A percentile compares a stretch with the other conserved stretches of the same genome.
These are phyloP conservation scores for Tritrichomonas musculus DNA, from an alignment of 208 protist species.

Conservation along the genomic window DNA sequence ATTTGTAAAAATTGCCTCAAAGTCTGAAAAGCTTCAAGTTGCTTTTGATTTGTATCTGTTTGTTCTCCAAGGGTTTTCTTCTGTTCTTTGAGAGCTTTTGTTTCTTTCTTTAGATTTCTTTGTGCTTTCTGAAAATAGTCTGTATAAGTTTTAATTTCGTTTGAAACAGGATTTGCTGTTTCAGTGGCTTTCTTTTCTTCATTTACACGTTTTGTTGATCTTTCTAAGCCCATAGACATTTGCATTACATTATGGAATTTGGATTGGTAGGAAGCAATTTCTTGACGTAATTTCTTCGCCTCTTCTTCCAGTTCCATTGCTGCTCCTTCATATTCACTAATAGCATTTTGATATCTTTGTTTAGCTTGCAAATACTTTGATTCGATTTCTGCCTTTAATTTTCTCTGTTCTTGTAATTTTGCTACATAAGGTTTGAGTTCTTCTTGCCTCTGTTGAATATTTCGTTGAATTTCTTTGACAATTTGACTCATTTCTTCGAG, in stretches of 20 bases:
- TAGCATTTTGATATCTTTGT: neutral
- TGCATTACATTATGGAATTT: neutral
- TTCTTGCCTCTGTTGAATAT: neutral
- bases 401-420: neutral
- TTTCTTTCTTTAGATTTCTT: neutral
- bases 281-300: neutral
- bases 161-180: constrained; percentile 28
- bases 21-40: constrained; percentile 8
- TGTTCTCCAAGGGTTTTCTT: neutral
- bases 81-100: neutral
- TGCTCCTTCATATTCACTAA: neutral
- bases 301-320: constrained; percentile 9
- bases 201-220: neutral
- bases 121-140: neutral
- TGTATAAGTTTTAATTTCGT: neutral
- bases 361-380: constrained; percentile 16
- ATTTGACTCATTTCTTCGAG: constrained; percentile 6
- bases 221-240: neutral
- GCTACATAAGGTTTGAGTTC: neutral
- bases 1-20: neutral
- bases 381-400: neutral
- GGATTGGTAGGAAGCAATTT: neutral
- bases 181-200: neutral
- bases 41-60: neutral
- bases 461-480: constrained; percentile 4